Evolutionary conservation across 371 early-diverging fungal genomes (phyloP).

Genomic region (Cokeromyces recurvatus): DNA sequence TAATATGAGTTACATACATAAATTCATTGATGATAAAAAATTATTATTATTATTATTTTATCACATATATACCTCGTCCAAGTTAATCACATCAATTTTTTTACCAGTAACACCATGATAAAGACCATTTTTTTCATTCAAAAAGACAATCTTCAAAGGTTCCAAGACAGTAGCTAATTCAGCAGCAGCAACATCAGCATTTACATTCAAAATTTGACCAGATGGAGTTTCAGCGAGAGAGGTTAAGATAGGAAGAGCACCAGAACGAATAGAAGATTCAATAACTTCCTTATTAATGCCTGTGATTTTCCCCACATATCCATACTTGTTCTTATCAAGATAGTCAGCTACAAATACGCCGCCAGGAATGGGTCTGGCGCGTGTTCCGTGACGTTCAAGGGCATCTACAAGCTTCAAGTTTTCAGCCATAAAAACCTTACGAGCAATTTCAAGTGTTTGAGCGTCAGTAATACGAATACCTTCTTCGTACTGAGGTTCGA

Average conservation of each 20-base stretch:
- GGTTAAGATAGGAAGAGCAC: conserved; percentile 92
- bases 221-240: conserved; percentile 92
- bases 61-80: conserved; percentile 78
- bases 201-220: conserved; percentile 96
- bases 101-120: conserved; percentile 90
- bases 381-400: conserved; percentile 88
- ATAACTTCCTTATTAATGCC: conserved; percentile 88
- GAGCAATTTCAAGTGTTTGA: conserved; percentile 86
- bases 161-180: conserved; percentile 93
- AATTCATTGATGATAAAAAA: no score
- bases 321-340: conserved; percentile 88
- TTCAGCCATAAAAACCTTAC: conserved; percentile 86
- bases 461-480: conserved; percentile 96
- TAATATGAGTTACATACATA: no score
- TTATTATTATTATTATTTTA: no score
- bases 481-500: conserved; percentile 90
- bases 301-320: conserved; percentile 87
- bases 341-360: conserved; percentile 95
- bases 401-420: conserved; percentile 95
- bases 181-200: conserved; percentile 96
- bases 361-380: conserved; percentile 90
- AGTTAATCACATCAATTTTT: conserved; percentile 90
- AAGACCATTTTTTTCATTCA: conserved; percentile 95
- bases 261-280: conserved; percentile 87
- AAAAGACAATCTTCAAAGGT: conserved; percentile 93